Percentiles rank a stretch among this genome's conserved stretches.
Conservation (phyloP, 306 rosid species). For the Leucaena leucocephala region DNA sequence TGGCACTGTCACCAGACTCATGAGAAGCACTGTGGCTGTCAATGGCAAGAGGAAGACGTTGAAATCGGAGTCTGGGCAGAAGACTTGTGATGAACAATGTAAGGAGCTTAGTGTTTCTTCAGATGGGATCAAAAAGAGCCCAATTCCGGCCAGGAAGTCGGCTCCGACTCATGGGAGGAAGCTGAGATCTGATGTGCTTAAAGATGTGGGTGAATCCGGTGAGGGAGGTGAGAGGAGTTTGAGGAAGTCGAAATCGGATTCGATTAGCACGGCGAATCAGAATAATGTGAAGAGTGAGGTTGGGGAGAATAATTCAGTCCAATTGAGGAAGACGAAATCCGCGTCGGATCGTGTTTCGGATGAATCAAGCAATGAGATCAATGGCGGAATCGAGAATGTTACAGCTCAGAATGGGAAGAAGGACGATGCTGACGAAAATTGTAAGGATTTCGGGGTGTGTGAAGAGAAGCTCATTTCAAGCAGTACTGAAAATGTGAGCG, state of each 20-base stretch:
- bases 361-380: conserved; percentile 41
- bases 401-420: conserved; percentile 44
- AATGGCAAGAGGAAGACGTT: conserved; percentile 68
- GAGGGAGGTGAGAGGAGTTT: conserved; percentile 45
- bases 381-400: conserved; percentile 45
- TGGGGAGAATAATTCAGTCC: conserved; percentile 32
- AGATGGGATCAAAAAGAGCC: conserved; percentile 59
- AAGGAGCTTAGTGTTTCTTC: conserved; percentile 49
- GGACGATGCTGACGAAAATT: conserved; percentile 44
- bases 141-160: conserved; percentile 52
- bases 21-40: conserved; percentile 32
- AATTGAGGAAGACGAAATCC: conserved; percentile 53
- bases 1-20: conserved; percentile 40
- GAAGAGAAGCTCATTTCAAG: conserved; percentile 57
- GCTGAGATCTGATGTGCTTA: conserved; percentile 46
- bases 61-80: conserved; percentile 54
- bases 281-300: neutral
- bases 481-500: conserved; percentile 37
- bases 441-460: conserved; percentile 60
- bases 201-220: conserved; percentile 30
- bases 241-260: conserved; percentile 64
- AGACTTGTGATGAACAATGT: conserved; percentile 44
- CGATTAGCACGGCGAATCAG: conserved; percentile 19
- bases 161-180: conserved; percentile 49
- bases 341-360: conserved; percentile 30